Percentiles rank a stretch among this genome's conserved stretches.
phyloP scores from a whole-genome alignment of 805 yeast genomes.

The Starmerella floris region DNA sequence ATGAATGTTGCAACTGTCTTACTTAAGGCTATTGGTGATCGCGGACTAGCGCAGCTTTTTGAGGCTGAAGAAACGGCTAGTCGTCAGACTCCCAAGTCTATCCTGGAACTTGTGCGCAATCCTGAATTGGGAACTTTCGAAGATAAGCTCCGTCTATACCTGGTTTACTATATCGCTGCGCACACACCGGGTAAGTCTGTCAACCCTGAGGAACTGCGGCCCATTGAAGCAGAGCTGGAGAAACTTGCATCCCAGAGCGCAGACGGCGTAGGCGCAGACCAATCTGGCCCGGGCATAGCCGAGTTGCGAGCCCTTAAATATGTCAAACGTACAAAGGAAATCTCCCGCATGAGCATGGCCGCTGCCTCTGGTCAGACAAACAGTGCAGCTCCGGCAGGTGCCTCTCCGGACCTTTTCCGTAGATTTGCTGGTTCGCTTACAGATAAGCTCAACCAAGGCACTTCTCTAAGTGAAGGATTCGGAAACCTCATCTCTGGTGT shows the following conservation, averaged over 20 bases:
- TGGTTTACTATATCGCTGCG: constrained; percentile 47
- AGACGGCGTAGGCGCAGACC: neutral
- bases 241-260: neutral
- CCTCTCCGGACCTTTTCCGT: constrained; percentile 28
- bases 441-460: constrained; percentile 70
- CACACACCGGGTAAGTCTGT: constrained; percentile 26
- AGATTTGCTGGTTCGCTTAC: constrained; percentile 55
- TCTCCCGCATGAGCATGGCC: constrained; percentile 38
- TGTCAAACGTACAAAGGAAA: constrained; percentile 69
- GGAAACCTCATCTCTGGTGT: constrained; percentile 80
- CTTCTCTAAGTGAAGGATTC: constrained; percentile 79
- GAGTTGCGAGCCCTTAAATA: constrained; percentile 56
- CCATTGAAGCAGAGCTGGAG: constrained; percentile 49
- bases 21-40: constrained; percentile 70
- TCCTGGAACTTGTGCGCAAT: constrained; percentile 40
- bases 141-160: constrained; percentile 80
- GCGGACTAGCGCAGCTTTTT: constrained; percentile 77
- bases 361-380: constrained; percentile 21
- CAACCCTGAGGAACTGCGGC: constrained; percentile 39
- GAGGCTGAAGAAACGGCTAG: constrained; percentile 79
- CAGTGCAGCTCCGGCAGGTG: constrained; percentile 19
- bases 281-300: constrained; percentile 35
- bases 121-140: constrained; percentile 43
- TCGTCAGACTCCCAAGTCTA: constrained; percentile 36
- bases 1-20: constrained; percentile 86